Conservation (phyloP, 139 green algal species). For the Coelastrella sp. region DNA sequence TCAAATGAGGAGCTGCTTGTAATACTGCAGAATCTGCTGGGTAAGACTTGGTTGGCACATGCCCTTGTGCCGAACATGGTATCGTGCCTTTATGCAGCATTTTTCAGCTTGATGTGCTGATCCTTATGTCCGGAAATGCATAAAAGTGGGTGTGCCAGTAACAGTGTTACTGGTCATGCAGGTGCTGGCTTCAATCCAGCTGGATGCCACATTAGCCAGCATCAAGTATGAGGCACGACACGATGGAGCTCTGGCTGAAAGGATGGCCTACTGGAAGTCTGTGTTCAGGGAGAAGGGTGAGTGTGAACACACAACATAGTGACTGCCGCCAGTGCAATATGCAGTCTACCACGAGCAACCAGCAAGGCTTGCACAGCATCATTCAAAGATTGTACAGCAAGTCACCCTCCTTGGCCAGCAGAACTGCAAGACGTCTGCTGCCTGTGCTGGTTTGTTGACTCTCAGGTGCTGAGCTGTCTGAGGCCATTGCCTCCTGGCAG, state of each 20-base stretch:
- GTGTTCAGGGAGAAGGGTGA: slow-evolving; percentile 54
- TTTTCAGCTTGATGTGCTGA: too few species aligned
- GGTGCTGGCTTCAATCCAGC: slow-evolving; percentile 30
- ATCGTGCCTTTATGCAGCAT: not conserved
- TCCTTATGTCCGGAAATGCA: not conserved
- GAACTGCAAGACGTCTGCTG: not conserved
- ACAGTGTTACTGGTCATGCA: not conserved
- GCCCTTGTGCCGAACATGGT: too few species aligned
- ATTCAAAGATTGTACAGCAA: too few species aligned
- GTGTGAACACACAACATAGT: not conserved
- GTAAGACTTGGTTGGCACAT: too few species aligned
- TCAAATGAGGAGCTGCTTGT: too few species aligned
- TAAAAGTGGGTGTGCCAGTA: not conserved
- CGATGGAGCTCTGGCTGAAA: slow-evolving; percentile 55
- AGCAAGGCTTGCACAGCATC: too few species aligned
- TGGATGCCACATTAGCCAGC: slow-evolving; percentile 41
- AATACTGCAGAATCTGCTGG: too few species aligned
- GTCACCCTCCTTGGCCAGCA: not conserved
- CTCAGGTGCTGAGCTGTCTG: slow-evolving; percentile 67
- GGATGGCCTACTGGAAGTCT: slow-evolving; percentile 61
- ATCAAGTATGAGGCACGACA: slow-evolving; percentile 63
- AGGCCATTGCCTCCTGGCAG: slow-evolving; percentile 83
- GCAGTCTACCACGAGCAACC: too few species aligned
- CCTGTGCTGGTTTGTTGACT: not conserved
- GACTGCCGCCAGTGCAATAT: too few species aligned